Evolutionary conservation across 805 yeast genomes (phyloP).

Genomic region (Komagataella mondaviorum): DNA sequence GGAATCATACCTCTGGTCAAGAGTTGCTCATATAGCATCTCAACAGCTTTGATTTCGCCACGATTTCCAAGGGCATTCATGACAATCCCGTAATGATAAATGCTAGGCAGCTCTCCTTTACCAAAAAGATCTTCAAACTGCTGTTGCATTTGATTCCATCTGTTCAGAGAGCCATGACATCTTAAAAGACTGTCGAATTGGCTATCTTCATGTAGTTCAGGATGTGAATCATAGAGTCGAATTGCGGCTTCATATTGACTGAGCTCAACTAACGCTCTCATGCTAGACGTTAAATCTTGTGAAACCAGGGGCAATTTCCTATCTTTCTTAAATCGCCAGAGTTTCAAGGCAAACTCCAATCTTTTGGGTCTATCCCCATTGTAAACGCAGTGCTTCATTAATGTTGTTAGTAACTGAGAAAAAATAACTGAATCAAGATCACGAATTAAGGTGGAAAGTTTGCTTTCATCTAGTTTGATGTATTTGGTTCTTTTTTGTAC

Average conservation of each 20-base stretch:
- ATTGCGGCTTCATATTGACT: constrained; percentile 12
- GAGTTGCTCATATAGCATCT: constrained; percentile 34
- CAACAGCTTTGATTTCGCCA: constrained; percentile 35
- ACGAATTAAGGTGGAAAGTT: neutral
- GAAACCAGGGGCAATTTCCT: neutral
- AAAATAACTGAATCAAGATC: neutral
- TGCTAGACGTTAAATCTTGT: neutral
- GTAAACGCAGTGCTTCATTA: neutral
- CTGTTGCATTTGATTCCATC: constrained; percentile 42
- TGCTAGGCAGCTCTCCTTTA: constrained; percentile 35
- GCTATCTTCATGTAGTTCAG: constrained; percentile 27
- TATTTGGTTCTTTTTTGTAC: neutral
- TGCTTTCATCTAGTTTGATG: neutral
- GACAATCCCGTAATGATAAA: constrained; percentile 41
- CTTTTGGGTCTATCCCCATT: neutral
- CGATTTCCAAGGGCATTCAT: constrained; percentile 42
- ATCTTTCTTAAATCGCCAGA: neutral
- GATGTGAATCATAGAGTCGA: constrained; percentile 21
- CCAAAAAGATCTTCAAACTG: constrained; percentile 46
- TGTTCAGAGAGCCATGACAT: constrained; percentile 27
- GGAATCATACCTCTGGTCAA: constrained; percentile 33
- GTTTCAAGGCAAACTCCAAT: neutral
- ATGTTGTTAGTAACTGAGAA: neutral
- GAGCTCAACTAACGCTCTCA: neutral
- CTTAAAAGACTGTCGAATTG: constrained; percentile 35